Evolutionary conservation across 2,329 filamentous ascomycete species (phyloP).

Genomic region (Ophiostoma ips): DNA sequence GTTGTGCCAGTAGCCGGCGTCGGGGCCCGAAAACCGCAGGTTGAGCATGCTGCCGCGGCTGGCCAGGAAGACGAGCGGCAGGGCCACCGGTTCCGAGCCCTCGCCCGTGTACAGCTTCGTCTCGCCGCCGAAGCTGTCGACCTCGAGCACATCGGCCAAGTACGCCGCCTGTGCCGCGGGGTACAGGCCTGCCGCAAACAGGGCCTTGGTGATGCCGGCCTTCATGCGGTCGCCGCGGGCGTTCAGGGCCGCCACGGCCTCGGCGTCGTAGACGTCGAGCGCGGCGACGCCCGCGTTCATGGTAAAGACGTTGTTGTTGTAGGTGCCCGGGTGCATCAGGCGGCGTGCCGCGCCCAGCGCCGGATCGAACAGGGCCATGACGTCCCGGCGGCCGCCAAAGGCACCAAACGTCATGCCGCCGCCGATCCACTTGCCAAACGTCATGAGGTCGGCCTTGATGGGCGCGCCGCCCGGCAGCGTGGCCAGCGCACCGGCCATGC

Average conservation of each 20-base stretch:
- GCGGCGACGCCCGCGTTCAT: conserved; percentile 40
- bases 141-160: conserved; percentile 6
- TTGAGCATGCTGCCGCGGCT: conserved; percentile 21
- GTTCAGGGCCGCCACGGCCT: conserved; percentile 21
- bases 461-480: conserved; percentile 29
- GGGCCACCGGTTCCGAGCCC: neutral
- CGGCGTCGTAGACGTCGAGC: conserved; percentile 23
- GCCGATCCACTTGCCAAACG: conserved; percentile 44
- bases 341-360: conserved; percentile 40
- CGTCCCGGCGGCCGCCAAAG: conserved; percentile 41
- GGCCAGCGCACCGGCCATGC: conserved; percentile 35
- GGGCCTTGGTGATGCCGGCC: conserved; percentile 17
- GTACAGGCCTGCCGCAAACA: conserved; percentile 18
- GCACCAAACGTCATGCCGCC: conserved; percentile 45
- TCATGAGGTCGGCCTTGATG: conserved; percentile 44
- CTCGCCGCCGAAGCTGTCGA: conserved; percentile 8
- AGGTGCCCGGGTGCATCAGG: conserved; percentile 43
- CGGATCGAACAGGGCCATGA: conserved; percentile 60
- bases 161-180: conserved; percentile 7
- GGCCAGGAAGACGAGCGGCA: conserved; percentile 12
- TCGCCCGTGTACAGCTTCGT: conserved; percentile 4
- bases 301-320: conserved; percentile 47
- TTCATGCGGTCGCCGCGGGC: conserved; percentile 19
- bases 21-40: conserved; percentile 25
- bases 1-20: conserved; percentile 11